Evolutionary conservation across 495 filamentous ascomycete genomes (phyloP).

Genomic region (Bryoglossum gracile): DNA sequence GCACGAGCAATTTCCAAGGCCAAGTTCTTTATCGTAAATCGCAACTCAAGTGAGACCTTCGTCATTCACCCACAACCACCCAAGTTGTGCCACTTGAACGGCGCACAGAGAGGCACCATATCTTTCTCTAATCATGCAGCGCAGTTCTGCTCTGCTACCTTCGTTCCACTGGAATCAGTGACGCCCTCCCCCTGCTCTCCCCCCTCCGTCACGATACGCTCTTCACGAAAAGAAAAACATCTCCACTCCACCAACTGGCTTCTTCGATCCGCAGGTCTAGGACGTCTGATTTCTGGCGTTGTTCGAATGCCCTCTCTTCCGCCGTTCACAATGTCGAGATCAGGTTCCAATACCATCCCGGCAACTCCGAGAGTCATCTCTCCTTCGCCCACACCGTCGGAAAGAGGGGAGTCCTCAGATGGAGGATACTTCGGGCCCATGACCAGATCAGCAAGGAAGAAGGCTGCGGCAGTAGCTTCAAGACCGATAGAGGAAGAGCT

Average conservation of each 20-base stretch:
- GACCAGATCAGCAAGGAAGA: slow-evolving; percentile 56
- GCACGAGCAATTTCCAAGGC: neutral
- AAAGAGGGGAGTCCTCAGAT: slow-evolving; percentile 33
- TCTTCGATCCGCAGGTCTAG: slow-evolving; percentile 35
- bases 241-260: slow-evolving; percentile 38
- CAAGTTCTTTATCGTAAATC: neutral
- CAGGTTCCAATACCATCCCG: slow-evolving; percentile 42
- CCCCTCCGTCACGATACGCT: slow-evolving; percentile 25
- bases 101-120: slow-evolving; percentile 23
- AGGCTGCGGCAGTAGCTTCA: slow-evolving; percentile 36
- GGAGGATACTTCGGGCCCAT: slow-evolving; percentile 43
- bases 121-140: slow-evolving; percentile 23
- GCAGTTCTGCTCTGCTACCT: slow-evolving; percentile 21
- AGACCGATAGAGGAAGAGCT: slow-evolving; percentile 36
- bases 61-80: slow-evolving; percentile 1
- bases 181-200: slow-evolving; percentile 1
- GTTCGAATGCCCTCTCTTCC: slow-evolving; percentile 39
- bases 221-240: slow-evolving; percentile 43
- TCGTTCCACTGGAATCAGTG: slow-evolving; percentile 23
- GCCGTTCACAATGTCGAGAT: slow-evolving; percentile 44
- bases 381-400: slow-evolving; percentile 59
- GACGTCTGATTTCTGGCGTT: slow-evolving; percentile 44
- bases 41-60: neutral
- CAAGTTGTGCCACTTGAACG: slow-evolving; percentile 17
- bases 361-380: slow-evolving; percentile 65